Evolutionary conservation across 1,284 basidiomycete genomes (phyloP).

Genomic region (Fomitopsis pinicola): DNA sequence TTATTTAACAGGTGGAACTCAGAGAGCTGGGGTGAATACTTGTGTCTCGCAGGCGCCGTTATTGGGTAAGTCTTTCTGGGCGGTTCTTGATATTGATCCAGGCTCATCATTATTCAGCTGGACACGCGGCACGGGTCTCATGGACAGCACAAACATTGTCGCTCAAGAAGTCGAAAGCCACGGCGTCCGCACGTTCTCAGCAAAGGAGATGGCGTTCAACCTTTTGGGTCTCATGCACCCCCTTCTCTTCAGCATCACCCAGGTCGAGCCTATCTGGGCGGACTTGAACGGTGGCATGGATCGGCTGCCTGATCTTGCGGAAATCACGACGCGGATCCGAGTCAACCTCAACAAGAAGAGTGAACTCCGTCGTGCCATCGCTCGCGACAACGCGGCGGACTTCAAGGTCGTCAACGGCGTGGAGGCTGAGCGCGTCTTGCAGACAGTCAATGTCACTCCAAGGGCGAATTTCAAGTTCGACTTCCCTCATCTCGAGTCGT

Average conservation of each 20-base stretch:
- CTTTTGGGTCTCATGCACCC: conserved; percentile 99
- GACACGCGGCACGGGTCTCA: conserved; percentile 98
- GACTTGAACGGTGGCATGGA: conserved; percentile 98
- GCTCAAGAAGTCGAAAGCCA: conserved; percentile 92
- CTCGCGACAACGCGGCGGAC: conserved; percentile 92
- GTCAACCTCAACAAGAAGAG: conserved; percentile 75
- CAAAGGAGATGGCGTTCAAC: conserved; percentile 99
- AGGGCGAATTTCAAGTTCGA: conserved; percentile 97
- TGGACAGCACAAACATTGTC: conserved; percentile 94
- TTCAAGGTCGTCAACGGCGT: conserved; percentile 90
- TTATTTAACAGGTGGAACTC: conserved; percentile 97
- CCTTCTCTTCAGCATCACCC: conserved; percentile 99
- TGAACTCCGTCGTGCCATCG: conserved; percentile 88
- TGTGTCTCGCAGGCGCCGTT: conserved; percentile 96
- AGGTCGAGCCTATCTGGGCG: conserved; percentile 99
- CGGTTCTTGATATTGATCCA: conserved; percentile 2
- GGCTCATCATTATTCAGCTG: conserved; percentile 46
- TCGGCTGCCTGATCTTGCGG: conserved; percentile 90
- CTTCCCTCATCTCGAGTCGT: conserved; percentile 79
- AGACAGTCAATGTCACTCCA: conserved; percentile 90
- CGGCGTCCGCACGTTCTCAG: conserved; percentile 96
- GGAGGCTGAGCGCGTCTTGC: conserved; percentile 90
- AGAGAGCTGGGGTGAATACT: conserved; percentile 99
- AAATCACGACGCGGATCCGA: conserved; percentile 87
- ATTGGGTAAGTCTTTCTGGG: conserved; percentile 68